Conservation (phyloP, 2,329 filamentous ascomycete genomes). For the Xylaria sp. region DNA sequence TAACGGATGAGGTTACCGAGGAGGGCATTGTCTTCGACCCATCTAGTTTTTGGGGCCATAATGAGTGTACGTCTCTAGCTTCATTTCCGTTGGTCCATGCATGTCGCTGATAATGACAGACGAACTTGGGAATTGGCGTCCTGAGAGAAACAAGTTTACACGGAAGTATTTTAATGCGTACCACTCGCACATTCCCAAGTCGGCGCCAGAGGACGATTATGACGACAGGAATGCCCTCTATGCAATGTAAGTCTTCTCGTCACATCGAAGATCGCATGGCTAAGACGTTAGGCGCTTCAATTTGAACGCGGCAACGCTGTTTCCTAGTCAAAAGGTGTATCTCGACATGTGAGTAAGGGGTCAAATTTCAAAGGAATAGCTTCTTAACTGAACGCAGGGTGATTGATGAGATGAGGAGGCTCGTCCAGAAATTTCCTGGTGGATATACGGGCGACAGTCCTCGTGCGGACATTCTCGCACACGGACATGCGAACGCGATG, state of each 20-base stretch:
- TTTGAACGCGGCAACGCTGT: slow-evolving; percentile 11
- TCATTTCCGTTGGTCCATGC: slow-evolving; percentile 23
- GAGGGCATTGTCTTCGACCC: slow-evolving; percentile 46
- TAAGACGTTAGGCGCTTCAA: slow-evolving; percentile 15
- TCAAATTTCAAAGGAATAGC: neutral
- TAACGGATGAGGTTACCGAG: slow-evolving; percentile 35
- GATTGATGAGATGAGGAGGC: slow-evolving; percentile 10
- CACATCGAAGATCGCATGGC: neutral
- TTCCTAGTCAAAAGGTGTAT: slow-evolving; percentile 6
- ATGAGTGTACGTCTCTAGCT: slow-evolving; percentile 42
- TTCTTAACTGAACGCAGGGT: slow-evolving; percentile 14
- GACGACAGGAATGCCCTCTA: slow-evolving; percentile 46
- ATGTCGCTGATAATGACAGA: slow-evolving; percentile 41
- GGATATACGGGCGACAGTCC: slow-evolving; percentile 14
- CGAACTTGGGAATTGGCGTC: slow-evolving; percentile 42
- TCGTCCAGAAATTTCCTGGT: slow-evolving; percentile 15
- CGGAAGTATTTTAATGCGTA: slow-evolving; percentile 37
- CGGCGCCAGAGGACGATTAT: slow-evolving; percentile 43
- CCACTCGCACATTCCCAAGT: slow-evolving; percentile 36
- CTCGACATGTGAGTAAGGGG: slow-evolving; percentile 9
- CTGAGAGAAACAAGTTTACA: slow-evolving; percentile 39
- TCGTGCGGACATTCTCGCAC: slow-evolving; percentile 15
- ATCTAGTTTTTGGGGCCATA: slow-evolving; percentile 46
- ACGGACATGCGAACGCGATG: slow-evolving; percentile 7
- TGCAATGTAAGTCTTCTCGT: slow-evolving; percentile 13